Base-by-base conservation (phyloP, 768 basidiomycete species). In the Tylopilus subfusipes region DNA sequence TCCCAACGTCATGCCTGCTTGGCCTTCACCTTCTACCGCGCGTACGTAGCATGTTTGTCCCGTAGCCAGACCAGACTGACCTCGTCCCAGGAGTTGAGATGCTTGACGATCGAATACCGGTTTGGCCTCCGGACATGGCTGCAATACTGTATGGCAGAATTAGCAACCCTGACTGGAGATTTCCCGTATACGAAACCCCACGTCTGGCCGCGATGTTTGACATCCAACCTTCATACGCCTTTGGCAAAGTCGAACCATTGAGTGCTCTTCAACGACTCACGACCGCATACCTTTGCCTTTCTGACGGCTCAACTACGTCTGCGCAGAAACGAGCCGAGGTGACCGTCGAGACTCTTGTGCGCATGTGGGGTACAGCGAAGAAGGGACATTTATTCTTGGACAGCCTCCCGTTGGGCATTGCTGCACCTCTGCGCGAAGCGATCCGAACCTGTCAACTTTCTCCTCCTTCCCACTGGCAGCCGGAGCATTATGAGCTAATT, bases 381-480 rank as follows among this genome's bases (percentile, higher is more conserved):
- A 69, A 78, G 22, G 79, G 78, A 4, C 65, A 72, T 7, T 74
- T 78, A 13, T 76, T 84, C 47, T 61, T 90, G 39, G 75, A 80
- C 51, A 70, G 72, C 19, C 68, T 93, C 18, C 84, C 90, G 1
- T 66, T 90, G 12, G 89, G 90, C 1, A 75, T 90, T 27, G 81
- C 85, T 2, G 79, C 85, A 0, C 95, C 96, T 2, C 72, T 98
- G 5, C 75, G 86, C 50, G 97, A 98, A 68, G 90, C 89, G 2
- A 76, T 88, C n/a, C 74, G 92, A 56, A 84, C 86, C 10, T 93
- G 91, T 56, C 93, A 96, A 65, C 70, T 88, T 7, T 79, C 84
- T 0, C 90, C 95, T 3, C 83, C 86, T 1, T 76, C 78, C 5
- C 78, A 85, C 57, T 94, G 92, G 93, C 78, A 85, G 0, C 60